Conservation (phyloP, 2,329 filamentous ascomycete genomes). For the Nemania serpens region DNA sequence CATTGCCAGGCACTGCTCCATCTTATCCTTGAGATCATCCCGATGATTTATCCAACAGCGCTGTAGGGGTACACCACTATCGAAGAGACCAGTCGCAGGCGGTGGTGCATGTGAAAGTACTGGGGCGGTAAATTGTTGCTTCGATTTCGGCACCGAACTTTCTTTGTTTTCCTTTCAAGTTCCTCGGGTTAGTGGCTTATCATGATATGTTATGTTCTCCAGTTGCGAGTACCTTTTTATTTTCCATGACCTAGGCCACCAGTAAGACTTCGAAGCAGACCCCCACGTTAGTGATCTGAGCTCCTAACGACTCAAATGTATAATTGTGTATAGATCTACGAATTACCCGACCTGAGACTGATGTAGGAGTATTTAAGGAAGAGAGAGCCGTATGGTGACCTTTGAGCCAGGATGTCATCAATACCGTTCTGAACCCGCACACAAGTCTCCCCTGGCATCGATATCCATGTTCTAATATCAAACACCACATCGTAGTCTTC, state of each 20-base stretch:
- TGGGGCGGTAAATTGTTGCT: neutral
- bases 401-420: neutral
- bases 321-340: neutral
- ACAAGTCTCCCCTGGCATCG: neutral
- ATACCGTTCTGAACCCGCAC: neutral
- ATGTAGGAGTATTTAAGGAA: neutral
- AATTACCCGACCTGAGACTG: neutral
- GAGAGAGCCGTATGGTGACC: too few species aligned
- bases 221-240: neutral
- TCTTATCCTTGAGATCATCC: conserved; percentile 8
- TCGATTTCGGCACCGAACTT: neutral
- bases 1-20: conserved; percentile 9
- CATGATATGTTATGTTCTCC: neutral
- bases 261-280: neutral
- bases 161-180: neutral
- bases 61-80: neutral
- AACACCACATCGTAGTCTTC: neutral
- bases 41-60: conserved; percentile 24
- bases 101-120: neutral
- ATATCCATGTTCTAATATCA: neutral
- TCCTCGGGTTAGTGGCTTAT: neutral
- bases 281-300: neutral
- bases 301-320: neutral
- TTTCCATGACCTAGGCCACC: neutral
- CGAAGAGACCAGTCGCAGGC: neutral